Evolutionary conservation across 106 monocot species (phyloP).

Genomic region (Platanthera guangdongensis): DNA sequence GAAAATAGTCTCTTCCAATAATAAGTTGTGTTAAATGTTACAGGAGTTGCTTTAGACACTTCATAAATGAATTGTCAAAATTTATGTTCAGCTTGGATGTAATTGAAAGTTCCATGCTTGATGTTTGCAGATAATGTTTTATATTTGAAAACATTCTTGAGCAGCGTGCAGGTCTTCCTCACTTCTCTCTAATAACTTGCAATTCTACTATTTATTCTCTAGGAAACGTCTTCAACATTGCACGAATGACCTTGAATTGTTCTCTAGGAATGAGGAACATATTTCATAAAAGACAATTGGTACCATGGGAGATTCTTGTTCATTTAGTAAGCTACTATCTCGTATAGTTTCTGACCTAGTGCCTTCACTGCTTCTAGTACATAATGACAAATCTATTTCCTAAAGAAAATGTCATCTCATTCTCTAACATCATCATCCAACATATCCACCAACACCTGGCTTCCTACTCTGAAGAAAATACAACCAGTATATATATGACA

Average conservation of each 20-base stretch:
- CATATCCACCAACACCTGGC: too few relatives aligned
- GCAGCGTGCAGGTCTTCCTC: not conserved
- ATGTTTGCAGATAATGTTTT: not conserved
- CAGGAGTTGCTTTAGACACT: not conserved
- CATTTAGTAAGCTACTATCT: not conserved
- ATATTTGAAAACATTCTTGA: not conserved
- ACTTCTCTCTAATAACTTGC: not conserved
- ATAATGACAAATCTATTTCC: not conserved
- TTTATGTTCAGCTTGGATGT: not conserved
- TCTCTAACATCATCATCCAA: not conserved
- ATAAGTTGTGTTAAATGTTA: not conserved
- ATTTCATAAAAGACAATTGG: not conserved
- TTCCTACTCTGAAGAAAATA: too few relatives aligned
- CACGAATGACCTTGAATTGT: not conserved
- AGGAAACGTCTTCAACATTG: not conserved
- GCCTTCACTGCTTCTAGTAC: not conserved
- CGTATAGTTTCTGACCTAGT: not conserved
- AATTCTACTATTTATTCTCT: not conserved
- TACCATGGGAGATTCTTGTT: not conserved
- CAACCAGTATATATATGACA: too few relatives aligned
- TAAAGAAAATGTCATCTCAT: not conserved
- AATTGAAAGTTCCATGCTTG: not conserved
- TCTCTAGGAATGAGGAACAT: not conserved
- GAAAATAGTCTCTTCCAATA: too few relatives aligned
- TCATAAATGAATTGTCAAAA: not conserved